Conservation (phyloP, 202 grass and related monocot genomes). For the Zizania palustris region DNA sequence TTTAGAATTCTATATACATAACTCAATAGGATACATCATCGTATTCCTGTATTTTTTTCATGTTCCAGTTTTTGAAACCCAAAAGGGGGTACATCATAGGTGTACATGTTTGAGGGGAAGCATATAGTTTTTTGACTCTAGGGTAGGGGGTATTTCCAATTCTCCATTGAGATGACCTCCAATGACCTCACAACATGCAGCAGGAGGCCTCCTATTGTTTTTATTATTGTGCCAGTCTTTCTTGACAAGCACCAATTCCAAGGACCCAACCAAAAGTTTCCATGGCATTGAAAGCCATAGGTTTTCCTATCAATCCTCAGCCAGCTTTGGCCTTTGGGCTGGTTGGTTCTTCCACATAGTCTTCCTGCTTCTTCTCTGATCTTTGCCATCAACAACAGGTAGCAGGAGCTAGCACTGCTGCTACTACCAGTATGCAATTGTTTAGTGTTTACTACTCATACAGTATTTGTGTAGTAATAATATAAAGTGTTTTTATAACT, state of each 20-base stretch:
- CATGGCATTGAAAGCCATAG: slow-evolving; percentile 50
- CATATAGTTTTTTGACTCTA: slow-evolving; percentile 35
- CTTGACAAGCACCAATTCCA: slow-evolving; percentile 46
- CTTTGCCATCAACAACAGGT: slow-evolving; percentile 8
- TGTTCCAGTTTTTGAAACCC: too few relatives aligned
- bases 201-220: slow-evolving; percentile 28
- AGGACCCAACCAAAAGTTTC: slow-evolving; percentile 47
- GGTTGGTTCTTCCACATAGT: slow-evolving; percentile 19
- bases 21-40: too few relatives aligned
- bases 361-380: slow-evolving; percentile 14
- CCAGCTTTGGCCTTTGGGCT: slow-evolving; percentile 6
- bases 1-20: too few relatives aligned
- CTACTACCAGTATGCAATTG: slow-evolving; percentile 1
- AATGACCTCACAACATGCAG: slow-evolving; percentile 46
- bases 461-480: too few relatives aligned
- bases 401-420: too few relatives aligned
- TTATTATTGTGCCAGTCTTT: slow-evolving; percentile 22
- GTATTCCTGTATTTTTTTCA: too few relatives aligned
- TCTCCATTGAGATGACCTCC: slow-evolving; percentile 45
- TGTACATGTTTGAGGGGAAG: background rate
- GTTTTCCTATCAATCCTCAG: slow-evolving; percentile 49
- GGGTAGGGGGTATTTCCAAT: slow-evolving; percentile 12
- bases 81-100: background rate
- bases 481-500: too few relatives aligned
- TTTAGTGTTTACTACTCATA: too few relatives aligned